These are phyloP conservation scores for Durusdinium trenchii DNA, from an alignment of 73 alveolate genomes.

Conservation along the genomic window DNA sequence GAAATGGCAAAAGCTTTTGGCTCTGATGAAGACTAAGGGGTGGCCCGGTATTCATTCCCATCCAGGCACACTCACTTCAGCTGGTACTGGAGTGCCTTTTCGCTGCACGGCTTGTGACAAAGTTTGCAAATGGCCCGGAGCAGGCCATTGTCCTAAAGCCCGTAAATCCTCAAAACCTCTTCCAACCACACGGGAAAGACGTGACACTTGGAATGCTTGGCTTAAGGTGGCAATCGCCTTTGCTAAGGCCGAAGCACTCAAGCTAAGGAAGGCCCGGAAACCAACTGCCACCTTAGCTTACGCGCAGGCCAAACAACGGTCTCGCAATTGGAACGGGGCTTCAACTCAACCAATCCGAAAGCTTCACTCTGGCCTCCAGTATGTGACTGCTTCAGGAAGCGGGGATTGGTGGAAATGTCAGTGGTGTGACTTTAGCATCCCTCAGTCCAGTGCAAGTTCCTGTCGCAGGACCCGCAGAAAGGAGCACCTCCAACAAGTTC, in stretches of 20 bases:
- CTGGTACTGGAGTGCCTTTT: neutral
- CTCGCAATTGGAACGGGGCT: neutral
- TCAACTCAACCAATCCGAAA: neutral
- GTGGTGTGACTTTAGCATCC: neutral
- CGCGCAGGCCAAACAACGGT: neutral
- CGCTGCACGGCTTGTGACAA: neutral
- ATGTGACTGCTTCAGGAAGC: neutral
- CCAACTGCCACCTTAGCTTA: conserved; percentile 6
- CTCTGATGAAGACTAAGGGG: neutral
- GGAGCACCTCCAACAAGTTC: neutral
- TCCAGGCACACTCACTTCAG: neutral
- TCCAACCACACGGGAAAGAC: neutral
- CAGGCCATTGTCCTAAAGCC: neutral
- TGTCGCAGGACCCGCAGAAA: neutral
- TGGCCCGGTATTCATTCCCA: neutral
- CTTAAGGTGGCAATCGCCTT: neutral
- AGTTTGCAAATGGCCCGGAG: neutral
- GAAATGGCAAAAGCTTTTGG: neutral
- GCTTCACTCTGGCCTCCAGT: neutral
- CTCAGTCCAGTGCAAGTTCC: neutral
- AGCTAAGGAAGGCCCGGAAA: neutral
- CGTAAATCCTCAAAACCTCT: neutral
- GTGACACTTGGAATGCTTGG: neutral
- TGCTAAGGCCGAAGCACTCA: neutral
- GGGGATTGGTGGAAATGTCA: neutral